Conservation (phyloP, 1,139 yeast species). For the Entelexis paramagnoliae region DNA sequence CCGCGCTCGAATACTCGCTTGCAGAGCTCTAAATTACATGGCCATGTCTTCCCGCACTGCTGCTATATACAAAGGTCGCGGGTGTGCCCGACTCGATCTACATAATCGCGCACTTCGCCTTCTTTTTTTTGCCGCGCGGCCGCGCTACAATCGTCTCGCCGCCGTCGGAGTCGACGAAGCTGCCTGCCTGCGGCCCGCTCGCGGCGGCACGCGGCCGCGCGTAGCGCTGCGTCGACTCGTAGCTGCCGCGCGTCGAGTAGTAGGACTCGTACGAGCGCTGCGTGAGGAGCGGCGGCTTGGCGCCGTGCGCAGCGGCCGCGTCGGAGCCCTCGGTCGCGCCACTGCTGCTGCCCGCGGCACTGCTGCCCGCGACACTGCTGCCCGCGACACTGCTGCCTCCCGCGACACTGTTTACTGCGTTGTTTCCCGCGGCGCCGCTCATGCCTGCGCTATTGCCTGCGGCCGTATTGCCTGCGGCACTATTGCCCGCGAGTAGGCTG, state of each 20-base stretch:
- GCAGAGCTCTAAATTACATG: too few relatives aligned
- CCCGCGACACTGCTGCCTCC: too few relatives aligned
- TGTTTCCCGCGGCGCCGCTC: too few relatives aligned
- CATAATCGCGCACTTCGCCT: conserved; percentile 21
- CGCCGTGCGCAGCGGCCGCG: background rate
- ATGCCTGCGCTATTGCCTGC: too few relatives aligned
- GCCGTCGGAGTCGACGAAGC: conserved; percentile 3
- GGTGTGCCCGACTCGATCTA: background rate
- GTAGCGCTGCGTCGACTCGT: background rate
- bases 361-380: too few relatives aligned
- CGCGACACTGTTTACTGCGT: too few relatives aligned
- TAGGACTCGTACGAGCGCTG: conserved; percentile 2
- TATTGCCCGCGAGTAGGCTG: background rate
- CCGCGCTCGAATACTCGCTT: too few relatives aligned
- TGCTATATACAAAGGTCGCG: background rate
- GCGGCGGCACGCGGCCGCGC: background rate
- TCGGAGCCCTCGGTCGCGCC: too few relatives aligned
- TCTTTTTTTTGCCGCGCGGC: conserved; percentile 9
- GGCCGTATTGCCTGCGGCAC: too few relatives aligned
- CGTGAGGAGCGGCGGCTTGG: conserved; percentile 3
- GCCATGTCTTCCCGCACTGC: background rate
- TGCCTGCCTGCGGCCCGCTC: background rate
- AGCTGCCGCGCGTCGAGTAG: background rate
- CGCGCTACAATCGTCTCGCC: conserved; percentile 6
- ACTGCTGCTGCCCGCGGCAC: background rate